Percentiles rank a stretch among this genome's conserved stretches.
phyloP scores from a whole-genome alignment of 129 eudicot genomes.

The Flaveria linearis region DNA sequence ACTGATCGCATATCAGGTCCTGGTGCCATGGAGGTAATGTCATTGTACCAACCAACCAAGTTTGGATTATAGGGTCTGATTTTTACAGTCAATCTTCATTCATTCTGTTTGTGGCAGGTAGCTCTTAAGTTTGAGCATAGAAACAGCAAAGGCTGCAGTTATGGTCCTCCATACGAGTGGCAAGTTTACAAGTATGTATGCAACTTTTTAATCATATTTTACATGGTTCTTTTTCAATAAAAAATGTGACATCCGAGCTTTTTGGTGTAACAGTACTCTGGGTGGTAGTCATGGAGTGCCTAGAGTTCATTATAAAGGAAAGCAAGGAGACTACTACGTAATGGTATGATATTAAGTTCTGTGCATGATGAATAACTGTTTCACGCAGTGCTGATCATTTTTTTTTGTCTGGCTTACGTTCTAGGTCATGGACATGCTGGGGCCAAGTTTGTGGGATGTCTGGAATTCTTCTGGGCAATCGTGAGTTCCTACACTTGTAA shows the following conservation, averaged over 20 bases:
- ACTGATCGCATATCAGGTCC: slow-evolving; percentile 59
- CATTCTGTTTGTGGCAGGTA: slow-evolving; percentile 51
- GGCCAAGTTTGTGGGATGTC: slow-evolving; percentile 91
- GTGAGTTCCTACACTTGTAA: slow-evolving; percentile 49
- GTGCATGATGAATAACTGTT: slow-evolving; percentile 37
- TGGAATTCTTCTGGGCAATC: slow-evolving; percentile 86
- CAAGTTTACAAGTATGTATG: slow-evolving; percentile 81
- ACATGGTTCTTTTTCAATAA: neutral
- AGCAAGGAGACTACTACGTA: slow-evolving; percentile 85
- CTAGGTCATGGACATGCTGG: slow-evolving; percentile 92
- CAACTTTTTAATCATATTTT: neutral
- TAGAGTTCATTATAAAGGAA: slow-evolving; percentile 81
- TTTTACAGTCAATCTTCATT: slow-evolving; percentile 8
- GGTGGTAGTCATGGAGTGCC: slow-evolving; percentile 93
- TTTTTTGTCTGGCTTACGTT: slow-evolving; percentile 16
- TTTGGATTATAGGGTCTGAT: slow-evolving; percentile 20
- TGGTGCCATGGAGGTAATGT: slow-evolving; percentile 67
- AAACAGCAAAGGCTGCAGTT: slow-evolving; percentile 85
- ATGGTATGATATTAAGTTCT: slow-evolving; percentile 53
- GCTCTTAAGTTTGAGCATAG: slow-evolving; percentile 88
- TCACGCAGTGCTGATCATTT: slow-evolving; percentile 9
- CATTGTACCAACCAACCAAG: slow-evolving; percentile 6
- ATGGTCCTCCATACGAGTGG: slow-evolving; percentile 94
- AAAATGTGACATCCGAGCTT: neutral
- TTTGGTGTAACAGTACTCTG: slow-evolving; percentile 57